Base-by-base conservation (phyloP, 169 alveolate species). In the Plasmodium vinckei region DNA sequence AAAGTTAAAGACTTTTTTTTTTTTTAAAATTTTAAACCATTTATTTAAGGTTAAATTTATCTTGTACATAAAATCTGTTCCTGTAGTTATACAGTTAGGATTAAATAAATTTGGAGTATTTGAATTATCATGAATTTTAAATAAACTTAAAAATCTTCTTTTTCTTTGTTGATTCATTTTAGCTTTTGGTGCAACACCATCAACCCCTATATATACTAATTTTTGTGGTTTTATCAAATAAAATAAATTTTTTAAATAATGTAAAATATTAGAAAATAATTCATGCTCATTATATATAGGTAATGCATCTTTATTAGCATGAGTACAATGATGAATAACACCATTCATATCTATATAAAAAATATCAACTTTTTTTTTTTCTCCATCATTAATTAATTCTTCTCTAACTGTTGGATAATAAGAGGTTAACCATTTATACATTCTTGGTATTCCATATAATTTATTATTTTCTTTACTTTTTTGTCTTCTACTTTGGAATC, bases 151-250 rank as follows among this genome's bases (percentile, higher is more conserved):
- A 94, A 95, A 98, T 64, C 99, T 94, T 47, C 99, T 92, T 15
- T 95, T 95, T 86, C 99, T 94, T 75, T 98, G 97, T 77, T 97
- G 97, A 93, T 97, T 97, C 97, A 98, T 97, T 94, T 98, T 98
- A 1, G 99, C 99, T 87, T 98, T 95, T n/a, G 99, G 99, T 27
- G 99, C 99, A n/a, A 98, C 99, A 0, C 99, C 99, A 91, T 98
- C 99, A 12, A 97, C 95, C 2, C 99, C 99, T 49, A 98, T 88
- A 87, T 97, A 97, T 10, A 97, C 92, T 63, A 98, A 72, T 71
- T 94, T 94, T 79, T 92, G 93, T 9, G 99, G 99, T 60, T 95
- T 94, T 6, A 95, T 96, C 59, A 96, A 91, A 77, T 96, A 96
- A 46, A 98, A 96, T 51, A 98, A 73, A 92, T 95, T 95, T 86